Evolutionary conservation across 352 stramenopile genomes (phyloP), one percentile per base, ranked within the genome.

Genomic region (Phytophthora tubulina): DNA sequence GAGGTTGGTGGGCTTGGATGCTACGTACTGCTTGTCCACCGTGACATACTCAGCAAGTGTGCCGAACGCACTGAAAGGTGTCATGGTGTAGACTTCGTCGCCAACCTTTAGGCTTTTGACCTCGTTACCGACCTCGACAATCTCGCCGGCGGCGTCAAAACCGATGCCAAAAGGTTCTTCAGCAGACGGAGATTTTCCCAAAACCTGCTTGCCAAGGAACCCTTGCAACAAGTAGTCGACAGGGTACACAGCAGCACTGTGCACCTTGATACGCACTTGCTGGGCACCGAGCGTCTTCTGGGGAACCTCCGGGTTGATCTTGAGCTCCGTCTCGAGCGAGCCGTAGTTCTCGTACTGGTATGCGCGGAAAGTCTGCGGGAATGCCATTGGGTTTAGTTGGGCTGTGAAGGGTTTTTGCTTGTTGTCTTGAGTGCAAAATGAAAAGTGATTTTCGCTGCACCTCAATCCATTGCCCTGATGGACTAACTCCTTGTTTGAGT

Each of bases 191-290:
- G 9, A 49, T 50, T 58, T 70, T 52, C 21, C 57, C 38, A 44
- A 44, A 13, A 44, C 4, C 10, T 44, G 38, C 38, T 44, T 59
- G 4, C 70, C 60, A 10, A 63, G 50, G n/a, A 63, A 41, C 27
- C 78, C 64, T 10, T 79, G 67, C 14, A 90, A 13, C 66, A 84
- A 84, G 69, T 81, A 87, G 57, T 92, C 85, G 5, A 87, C 72
- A 1, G 85, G 81, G 71, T 92, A 90, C 31, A 90, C 69, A 14
- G 73, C 79, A 2, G 81, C 79, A 14, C 67, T 76, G 44, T 67
- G 74, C 9, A 92, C 82, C 53, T 85, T 80, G 63, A 92, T 63
- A 27, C 84, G 59, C 5, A 92, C 60, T 63, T 90, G 66, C 27
- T 63, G 65, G 2, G 59, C 39, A 31, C 45, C 49, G 7, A 77